These are phyloP conservation scores for Saksenaea oblongispora DNA, from an alignment of 371 early-diverging fungal genomes.

Conservation along the genomic window DNA sequence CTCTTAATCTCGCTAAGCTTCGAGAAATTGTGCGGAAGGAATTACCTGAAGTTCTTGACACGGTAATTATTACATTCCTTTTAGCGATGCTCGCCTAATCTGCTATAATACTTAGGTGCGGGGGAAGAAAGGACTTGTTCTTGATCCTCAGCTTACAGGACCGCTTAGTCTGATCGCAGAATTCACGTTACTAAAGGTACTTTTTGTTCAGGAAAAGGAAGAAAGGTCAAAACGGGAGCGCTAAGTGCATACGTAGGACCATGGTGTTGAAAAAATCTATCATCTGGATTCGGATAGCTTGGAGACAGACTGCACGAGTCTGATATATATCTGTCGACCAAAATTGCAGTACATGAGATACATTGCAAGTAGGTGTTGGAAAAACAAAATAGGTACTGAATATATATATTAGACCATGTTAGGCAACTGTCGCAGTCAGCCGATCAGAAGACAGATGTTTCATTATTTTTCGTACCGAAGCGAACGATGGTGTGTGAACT, in stretches of 20 bases:
- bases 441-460: conserved; percentile 46
- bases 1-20: conserved; percentile 59
- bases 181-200: conserved; percentile 80
- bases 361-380: conserved; percentile 69
- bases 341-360: conserved; percentile 75
- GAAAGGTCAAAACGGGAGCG: neutral
- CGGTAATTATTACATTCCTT: conserved; percentile 42
- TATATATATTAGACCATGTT: conserved; percentile 38
- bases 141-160: conserved; percentile 83
- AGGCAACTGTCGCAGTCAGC: conserved; percentile 31
- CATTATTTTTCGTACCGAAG: conserved; percentile 88
- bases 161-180: conserved; percentile 87
- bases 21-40: conserved; percentile 73
- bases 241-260: conserved; percentile 61
- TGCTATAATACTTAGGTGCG: conserved; percentile 62
- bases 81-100: neutral
- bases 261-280: conserved; percentile 92
- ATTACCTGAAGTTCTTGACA: conserved; percentile 73
- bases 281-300: conserved; percentile 68
- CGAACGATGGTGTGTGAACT: conserved; percentile 87
- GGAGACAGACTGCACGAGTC: conserved; percentile 68
- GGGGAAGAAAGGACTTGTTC: conserved; percentile 86
- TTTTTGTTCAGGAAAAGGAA: neutral
- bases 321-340: conserved; percentile 87
- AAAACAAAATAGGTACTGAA: neutral